These are phyloP conservation scores for Saccharomycopsis microspora DNA, from an alignment of 805 yeast genomes.

Conservation along the genomic window DNA sequence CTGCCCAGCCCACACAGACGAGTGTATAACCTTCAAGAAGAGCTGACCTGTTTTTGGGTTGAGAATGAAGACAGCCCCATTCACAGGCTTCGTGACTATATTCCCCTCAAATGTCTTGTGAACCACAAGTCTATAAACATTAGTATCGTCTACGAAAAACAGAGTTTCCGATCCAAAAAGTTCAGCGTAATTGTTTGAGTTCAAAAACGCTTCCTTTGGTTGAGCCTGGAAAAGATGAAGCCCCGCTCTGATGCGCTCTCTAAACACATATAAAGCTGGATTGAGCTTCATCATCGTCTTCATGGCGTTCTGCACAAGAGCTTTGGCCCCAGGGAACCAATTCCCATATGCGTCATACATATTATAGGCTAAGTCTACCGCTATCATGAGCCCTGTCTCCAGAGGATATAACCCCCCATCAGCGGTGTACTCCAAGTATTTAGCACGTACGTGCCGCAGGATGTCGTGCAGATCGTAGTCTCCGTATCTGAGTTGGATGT, in stretches of 20 bases:
- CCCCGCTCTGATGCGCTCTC: slow-evolving; percentile 92
- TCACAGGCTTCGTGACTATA: slow-evolving; percentile 80
- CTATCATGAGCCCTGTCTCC: slow-evolving; percentile 84
- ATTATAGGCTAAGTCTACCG: slow-evolving; percentile 88
- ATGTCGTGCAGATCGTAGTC: slow-evolving; percentile 97
- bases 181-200: slow-evolving; percentile 84
- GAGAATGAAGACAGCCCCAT: slow-evolving; percentile 84
- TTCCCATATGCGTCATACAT: slow-evolving; percentile 95
- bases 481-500: slow-evolving; percentile 90
- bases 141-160: slow-evolving; percentile 84
- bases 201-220: slow-evolving; percentile 84
- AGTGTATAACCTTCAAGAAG: slow-evolving; percentile 80
- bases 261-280: slow-evolving; percentile 80
- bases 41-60: slow-evolving; percentile 89
- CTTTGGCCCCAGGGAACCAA: slow-evolving; percentile 94
- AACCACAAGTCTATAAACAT: slow-evolving; percentile 85
- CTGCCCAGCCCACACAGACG: slow-evolving; percentile 96
- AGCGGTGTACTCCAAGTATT: slow-evolving; percentile 84
- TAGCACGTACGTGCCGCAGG: slow-evolving; percentile 85
- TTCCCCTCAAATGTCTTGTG: slow-evolving; percentile 92
- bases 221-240: slow-evolving; percentile 88
- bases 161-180: slow-evolving; percentile 76
- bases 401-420: slow-evolving; percentile 87
- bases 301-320: slow-evolving; percentile 84
- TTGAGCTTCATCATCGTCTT: slow-evolving; percentile 87